These are phyloP conservation scores for Clarkia xantiana DNA, from an alignment of 345 rosid species.

Conservation along the genomic window DNA sequence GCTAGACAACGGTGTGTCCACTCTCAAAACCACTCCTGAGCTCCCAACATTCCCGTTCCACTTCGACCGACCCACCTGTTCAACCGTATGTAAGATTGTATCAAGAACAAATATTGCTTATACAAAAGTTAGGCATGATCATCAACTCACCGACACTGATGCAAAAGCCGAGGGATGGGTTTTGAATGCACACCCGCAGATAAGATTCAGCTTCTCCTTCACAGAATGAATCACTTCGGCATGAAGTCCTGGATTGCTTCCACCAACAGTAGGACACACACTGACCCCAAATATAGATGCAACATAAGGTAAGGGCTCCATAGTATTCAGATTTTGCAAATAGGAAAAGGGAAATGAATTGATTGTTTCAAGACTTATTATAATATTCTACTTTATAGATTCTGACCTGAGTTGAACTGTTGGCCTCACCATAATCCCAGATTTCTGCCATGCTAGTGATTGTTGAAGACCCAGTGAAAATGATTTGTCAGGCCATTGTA, in stretches of 20 bases:
- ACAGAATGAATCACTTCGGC: constrained; percentile 70
- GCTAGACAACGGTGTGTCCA: constrained; percentile 49
- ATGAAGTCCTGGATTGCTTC: constrained; percentile 76
- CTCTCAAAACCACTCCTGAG: constrained; percentile 65
- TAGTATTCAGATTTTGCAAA: not conserved
- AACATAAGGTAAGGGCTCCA: not conserved
- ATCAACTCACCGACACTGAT: constrained; percentile 58
- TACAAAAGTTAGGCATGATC: not conserved
- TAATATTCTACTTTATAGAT: not conserved
- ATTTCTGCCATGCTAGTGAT: constrained; percentile 82
- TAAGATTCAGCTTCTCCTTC: constrained; percentile 61
- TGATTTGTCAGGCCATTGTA: constrained; percentile 91
- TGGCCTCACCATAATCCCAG: constrained; percentile 86
- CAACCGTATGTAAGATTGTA: not conserved
- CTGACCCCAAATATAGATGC: constrained; percentile 14
- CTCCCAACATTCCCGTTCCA: constrained; percentile 84
- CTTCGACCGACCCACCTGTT: constrained; percentile 86
- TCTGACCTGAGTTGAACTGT: constrained; percentile 66
- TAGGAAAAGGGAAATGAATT: not conserved
- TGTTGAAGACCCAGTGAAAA: constrained; percentile 56
- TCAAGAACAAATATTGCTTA: not conserved
- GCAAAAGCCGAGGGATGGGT: constrained; percentile 70
- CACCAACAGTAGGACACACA: constrained; percentile 71
- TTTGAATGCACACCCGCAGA: constrained; percentile 52
- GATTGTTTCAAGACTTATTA: not conserved